Conservation (phyloP, 2,329 filamentous ascomycete species). For the Cladosporium austrohemisphaericum region DNA sequence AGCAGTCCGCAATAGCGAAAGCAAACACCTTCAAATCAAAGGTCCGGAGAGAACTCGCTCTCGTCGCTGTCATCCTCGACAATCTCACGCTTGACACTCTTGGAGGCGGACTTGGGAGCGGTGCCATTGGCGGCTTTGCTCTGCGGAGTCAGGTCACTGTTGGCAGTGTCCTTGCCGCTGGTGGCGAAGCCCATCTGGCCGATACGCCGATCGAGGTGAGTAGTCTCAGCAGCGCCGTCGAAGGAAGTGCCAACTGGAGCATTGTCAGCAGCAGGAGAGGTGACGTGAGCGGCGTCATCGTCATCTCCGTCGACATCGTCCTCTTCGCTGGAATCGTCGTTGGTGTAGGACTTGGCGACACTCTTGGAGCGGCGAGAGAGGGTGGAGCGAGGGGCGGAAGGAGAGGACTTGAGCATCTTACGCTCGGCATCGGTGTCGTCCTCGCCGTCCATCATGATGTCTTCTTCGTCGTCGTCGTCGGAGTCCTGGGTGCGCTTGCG, state of each 20-base stretch:
- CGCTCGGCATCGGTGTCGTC: constrained; percentile 26
- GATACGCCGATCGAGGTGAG: neutral
- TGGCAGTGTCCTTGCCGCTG: neutral
- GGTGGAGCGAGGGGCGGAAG: constrained; percentile 14
- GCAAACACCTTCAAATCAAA: neutral
- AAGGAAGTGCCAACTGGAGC: neutral
- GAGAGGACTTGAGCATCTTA: constrained; percentile 13
- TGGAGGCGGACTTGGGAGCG: neutral
- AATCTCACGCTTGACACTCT: constrained; percentile 2
- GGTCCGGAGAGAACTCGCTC: constrained; percentile 7
- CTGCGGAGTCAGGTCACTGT: neutral
- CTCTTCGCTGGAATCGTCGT: constrained; percentile 4
- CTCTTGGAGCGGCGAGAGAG: constrained; percentile 19
- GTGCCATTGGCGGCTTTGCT: neutral
- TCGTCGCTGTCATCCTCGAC: constrained; percentile 13
- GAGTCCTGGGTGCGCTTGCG: constrained; percentile 16
- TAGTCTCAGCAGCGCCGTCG: constrained; percentile 12
- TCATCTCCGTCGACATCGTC: neutral
- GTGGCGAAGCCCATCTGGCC: neutral
- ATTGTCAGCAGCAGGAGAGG: neutral
- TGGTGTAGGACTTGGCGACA: constrained; percentile 13
- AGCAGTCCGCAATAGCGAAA: no score
- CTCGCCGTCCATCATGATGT: constrained; percentile 24
- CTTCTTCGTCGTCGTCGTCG: constrained; percentile 17
- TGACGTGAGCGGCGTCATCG: neutral